phyloP scores from a whole-genome alignment of 2,329 filamentous ascomycete genomes.

The Amylocarpus encephaloides region DNA sequence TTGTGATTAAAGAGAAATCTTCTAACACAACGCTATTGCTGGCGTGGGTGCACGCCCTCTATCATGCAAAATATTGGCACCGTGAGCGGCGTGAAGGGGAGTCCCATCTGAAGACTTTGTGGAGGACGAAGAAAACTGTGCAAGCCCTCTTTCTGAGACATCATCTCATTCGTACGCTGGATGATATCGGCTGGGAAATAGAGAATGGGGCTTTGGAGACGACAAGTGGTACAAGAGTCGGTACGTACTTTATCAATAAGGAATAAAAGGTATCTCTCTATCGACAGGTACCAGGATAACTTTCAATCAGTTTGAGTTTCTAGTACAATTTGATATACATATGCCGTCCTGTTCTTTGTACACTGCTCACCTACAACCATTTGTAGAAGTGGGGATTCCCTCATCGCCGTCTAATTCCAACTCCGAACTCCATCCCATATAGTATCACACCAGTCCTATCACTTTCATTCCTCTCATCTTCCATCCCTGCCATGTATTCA shows the following conservation, averaged over 20 bases:
- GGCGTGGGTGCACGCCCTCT: slow-evolving; percentile 56
- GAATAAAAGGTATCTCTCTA: neutral
- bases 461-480: slow-evolving; percentile 56
- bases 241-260: neutral
- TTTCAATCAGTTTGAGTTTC: neutral
- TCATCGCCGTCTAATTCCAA: neutral
- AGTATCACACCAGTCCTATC: slow-evolving; percentile 41
- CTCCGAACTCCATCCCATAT: neutral
- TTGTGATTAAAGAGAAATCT: slow-evolving; percentile 58
- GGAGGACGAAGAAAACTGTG: slow-evolving; percentile 1
- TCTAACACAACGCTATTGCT: slow-evolving; percentile 45
- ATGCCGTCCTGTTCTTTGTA: neutral
- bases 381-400: slow-evolving; percentile 13
- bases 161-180: slow-evolving; percentile 32
- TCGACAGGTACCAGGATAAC: no score
- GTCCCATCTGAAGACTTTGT: slow-evolving; percentile 6
- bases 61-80: slow-evolving; percentile 26
- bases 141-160: neutral
- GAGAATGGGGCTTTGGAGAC: slow-evolving; percentile 61
- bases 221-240: slow-evolving; percentile 40
- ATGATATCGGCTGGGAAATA: slow-evolving; percentile 58
- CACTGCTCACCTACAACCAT: slow-evolving; percentile 1
- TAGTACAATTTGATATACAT: neutral
- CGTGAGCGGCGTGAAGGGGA: neutral
- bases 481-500: slow-evolving; percentile 61